Conservation (phyloP, 169 alveolate genomes). For the Eimeria brunetti region DNA sequence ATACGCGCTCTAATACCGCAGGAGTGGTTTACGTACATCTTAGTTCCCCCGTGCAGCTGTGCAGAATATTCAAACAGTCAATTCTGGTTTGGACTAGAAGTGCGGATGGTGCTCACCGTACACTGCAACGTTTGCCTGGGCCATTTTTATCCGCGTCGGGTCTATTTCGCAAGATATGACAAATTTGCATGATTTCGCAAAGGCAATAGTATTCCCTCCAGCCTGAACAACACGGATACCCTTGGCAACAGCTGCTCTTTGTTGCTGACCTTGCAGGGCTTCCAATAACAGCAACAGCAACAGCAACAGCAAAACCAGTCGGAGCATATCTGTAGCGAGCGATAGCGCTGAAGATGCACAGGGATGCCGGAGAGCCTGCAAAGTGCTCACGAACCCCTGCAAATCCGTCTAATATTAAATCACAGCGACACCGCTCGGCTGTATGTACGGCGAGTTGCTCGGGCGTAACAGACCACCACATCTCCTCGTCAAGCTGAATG, state of each 20-base stretch:
- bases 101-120: conserved; percentile 48
- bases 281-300: conserved; percentile 3
- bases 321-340: background rate
- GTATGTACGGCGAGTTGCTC: conserved; percentile 78
- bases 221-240: conserved; percentile 39
- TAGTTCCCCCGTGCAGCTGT: background rate
- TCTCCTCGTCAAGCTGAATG: conserved; percentile 74
- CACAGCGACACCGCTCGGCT: conserved; percentile 77
- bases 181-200: conserved; percentile 66
- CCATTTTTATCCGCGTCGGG: conserved; percentile 29
- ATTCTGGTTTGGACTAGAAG: background rate
- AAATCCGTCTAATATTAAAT: conserved; percentile 67
- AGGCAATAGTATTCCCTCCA: conserved; percentile 72
- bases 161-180: conserved; percentile 63
- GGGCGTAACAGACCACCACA: conserved; percentile 81
- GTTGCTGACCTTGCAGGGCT: background rate
- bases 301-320: background rate
- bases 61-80: background rate
- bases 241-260: background rate
- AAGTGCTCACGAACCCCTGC: conserved; percentile 66
- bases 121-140: conserved; percentile 58
- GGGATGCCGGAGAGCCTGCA: background rate
- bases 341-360: background rate
- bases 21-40: background rate
- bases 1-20: background rate